These are phyloP conservation scores for Litchi chinensis DNA, from an alignment of 345 rosid genomes.

Conservation along the genomic window DNA sequence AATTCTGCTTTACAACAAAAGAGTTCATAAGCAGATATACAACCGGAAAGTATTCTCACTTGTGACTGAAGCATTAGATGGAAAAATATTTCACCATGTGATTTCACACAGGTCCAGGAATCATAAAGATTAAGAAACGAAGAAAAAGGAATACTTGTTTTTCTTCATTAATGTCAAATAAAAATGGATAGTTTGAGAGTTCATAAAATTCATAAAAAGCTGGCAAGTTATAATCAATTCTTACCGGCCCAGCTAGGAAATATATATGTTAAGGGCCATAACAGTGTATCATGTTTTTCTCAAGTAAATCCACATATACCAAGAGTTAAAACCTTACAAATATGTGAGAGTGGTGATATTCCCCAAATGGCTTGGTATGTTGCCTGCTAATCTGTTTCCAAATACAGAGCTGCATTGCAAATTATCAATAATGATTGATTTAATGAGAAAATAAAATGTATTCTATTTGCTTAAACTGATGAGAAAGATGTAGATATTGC, in stretches of 20 bases:
- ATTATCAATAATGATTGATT: not conserved
- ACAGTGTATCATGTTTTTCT: not conserved
- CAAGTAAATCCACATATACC: constrained; percentile 1
- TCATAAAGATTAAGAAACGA: not conserved
- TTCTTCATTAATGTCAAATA: no score
- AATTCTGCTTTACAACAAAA: not conserved
- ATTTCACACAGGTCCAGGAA: not conserved
- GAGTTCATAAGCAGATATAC: not conserved
- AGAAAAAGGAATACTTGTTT: not conserved
- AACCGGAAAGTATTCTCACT: not conserved
- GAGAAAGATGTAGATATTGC: constrained; percentile 11
- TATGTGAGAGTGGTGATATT: constrained; percentile 40
- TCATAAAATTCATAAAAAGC: not conserved
- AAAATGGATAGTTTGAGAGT: not conserved
- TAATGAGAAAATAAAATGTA: not conserved
- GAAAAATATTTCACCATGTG: not conserved
- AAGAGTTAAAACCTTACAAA: constrained; percentile 33
- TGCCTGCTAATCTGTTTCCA: constrained; percentile 47
- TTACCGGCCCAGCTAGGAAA: not conserved
- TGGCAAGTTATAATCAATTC: not conserved
- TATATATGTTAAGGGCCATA: not conserved
- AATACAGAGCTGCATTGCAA: constrained; percentile 36
- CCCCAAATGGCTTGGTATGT: constrained; percentile 42
- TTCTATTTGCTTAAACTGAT: not conserved
- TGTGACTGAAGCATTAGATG: not conserved